These are phyloP conservation scores for Azolla pinnata DNA, from an alignment of 75 land plant genomes.

Conservation along the genomic window DNA sequence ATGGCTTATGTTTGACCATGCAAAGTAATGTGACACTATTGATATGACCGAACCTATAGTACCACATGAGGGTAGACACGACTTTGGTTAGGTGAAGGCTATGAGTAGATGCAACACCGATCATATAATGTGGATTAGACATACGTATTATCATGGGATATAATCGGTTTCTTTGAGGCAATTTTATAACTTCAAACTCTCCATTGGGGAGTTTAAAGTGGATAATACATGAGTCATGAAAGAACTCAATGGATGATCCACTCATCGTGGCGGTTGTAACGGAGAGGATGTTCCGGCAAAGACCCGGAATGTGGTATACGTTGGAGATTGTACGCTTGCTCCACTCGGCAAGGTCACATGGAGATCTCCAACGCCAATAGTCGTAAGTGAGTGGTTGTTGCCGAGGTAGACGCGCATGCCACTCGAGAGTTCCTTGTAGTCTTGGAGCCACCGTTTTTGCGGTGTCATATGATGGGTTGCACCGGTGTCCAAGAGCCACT, in stretches of 20 bases:
- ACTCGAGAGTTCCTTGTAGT: not conserved
- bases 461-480: not conserved
- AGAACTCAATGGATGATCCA: not conserved
- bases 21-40: not conserved
- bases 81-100: not conserved
- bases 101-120: not conserved
- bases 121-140: not conserved
- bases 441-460: not conserved
- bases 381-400: not conserved
- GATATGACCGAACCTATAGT: not conserved
- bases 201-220: not conserved
- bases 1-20: not conserved
- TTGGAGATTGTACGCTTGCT: not conserved
- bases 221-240: not conserved
- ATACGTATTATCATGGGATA: not conserved
- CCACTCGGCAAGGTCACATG: not conserved
- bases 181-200: not conserved
- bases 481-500: not conserved
- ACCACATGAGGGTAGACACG: slow-evolving; percentile 1
- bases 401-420: not conserved
- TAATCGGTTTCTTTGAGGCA: not conserved
- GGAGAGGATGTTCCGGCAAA: not conserved
- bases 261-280: not conserved
- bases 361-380: not conserved
- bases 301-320: not conserved